Base-by-base conservation (phyloP, 805 yeast genomes). In the Tetrapisispora pingtungensis region DNA sequence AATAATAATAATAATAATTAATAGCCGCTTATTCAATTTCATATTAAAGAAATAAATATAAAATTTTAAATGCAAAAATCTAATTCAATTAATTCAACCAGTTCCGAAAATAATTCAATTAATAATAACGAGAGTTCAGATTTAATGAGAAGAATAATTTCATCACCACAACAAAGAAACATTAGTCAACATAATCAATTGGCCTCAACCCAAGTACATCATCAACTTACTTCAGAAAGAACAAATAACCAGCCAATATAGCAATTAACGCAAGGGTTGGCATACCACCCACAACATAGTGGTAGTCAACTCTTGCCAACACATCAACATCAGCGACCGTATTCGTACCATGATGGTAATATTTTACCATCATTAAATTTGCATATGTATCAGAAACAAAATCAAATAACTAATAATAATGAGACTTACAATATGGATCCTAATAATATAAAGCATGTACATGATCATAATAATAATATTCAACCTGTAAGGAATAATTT, bases 211-310 rank as follows among this genome's bases (percentile, higher is more conserved):
- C 26, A 5, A 8, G 12, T 12, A 10, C n/a, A 34, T 14, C 37
- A 34, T 8, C 27, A 10, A 5, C 17, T 13, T 14, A 12, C n/a
- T 34, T 13, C n/a, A n/a, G 22, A 34, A 13, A 19, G 26, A 34
- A 34, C 18, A 22, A 34, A 10, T 22, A 20, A 10, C 13, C 27
- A 20, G 27, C 26, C 37, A 13, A 34, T 19, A 19, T 34, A 34
- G 37, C 37, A 34, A 34, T 34, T 34, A 34, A 13, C 37, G 37
- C 37, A 34, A 34, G 37, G 22, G 37, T 34, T 34, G 37, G 6
- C 27, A 34, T 14, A 34, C 20, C 27, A 27, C 4, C 37, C 14
- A 22, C 37, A 34, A 13, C 7, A 13, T 12, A 13, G 37, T 8
- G 22, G 17, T 34, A 14, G 10, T 20, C 37, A 34, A 20, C 17